A percentile compares a stretch with the other conserved stretches of the same genome.
These are phyloP conservation scores for Crithidia bombi DNA, from an alignment of 208 protist species.

Conservation along the genomic window DNA sequence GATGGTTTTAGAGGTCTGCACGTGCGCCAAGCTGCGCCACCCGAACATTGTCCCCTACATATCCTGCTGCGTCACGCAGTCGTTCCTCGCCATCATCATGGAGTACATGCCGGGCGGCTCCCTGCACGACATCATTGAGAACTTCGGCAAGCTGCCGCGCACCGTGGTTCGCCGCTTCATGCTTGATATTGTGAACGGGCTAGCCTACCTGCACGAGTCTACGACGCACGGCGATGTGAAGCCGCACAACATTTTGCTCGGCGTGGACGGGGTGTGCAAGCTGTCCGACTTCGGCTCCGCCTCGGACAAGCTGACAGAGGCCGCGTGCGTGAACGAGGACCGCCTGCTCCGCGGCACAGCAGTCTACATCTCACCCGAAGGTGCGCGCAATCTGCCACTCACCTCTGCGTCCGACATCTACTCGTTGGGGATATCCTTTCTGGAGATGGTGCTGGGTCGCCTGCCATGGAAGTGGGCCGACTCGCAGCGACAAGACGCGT, in stretches of 20 bases:
- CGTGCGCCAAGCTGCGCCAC: conserved; percentile 65
- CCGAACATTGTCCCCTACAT: conserved; percentile 85
- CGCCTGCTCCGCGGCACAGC: conserved; percentile 73
- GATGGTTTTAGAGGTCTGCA: conserved; percentile 68
- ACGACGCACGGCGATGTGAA: conserved; percentile 90
- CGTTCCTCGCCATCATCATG: conserved; percentile 83
- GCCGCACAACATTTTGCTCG: conserved; percentile 87
- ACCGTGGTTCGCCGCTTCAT: conserved; percentile 73
- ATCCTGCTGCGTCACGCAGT: conserved; percentile 60
- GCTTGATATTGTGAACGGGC: conserved; percentile 74
- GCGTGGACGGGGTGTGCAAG: conserved; percentile 82
- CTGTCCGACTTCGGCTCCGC: conserved; percentile 89
- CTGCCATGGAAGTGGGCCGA: conserved; percentile 71
- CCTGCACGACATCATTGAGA: conserved; percentile 69
- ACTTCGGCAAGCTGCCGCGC: conserved; percentile 65
- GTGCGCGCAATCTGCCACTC: conserved; percentile 56
- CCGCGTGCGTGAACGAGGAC: conserved; percentile 41
- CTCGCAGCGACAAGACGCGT: conserved; percentile 31
- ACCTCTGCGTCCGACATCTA: conserved; percentile 79
- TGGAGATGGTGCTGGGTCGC: conserved; percentile 80
- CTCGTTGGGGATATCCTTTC: conserved; percentile 77
- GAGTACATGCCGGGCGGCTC: conserved; percentile 86
- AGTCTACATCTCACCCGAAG: conserved; percentile 87
- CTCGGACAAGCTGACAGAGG: conserved; percentile 46
- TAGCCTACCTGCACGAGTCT: conserved; percentile 77